These are phyloP conservation scores for Dictyostelium purpureum DNA, from an alignment of 78 protist species.

Conservation along the genomic window DNA sequence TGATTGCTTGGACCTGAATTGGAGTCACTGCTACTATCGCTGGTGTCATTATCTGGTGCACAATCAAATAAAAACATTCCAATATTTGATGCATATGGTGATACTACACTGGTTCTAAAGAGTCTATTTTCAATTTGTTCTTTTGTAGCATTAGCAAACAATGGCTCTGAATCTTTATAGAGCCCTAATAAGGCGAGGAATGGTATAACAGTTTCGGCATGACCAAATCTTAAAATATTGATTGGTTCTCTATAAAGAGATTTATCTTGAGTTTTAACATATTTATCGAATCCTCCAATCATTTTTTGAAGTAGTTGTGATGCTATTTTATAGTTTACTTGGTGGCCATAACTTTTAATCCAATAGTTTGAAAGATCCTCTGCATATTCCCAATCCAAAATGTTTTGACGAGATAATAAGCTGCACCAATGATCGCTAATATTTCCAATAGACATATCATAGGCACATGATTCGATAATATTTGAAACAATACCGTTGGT, in stretches of 20 bases:
- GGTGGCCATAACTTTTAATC: conserved; percentile 43
- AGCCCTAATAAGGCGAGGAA: conserved; percentile 38
- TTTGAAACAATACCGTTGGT: neutral
- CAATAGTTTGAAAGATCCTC: conserved; percentile 41
- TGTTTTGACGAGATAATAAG: neutral
- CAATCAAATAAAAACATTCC: conserved; percentile 51
- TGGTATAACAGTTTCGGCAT: conserved; percentile 71
- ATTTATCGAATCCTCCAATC: neutral
- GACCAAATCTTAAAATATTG: conserved; percentile 30
- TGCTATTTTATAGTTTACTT: conserved; percentile 20
- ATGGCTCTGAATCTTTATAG: neutral
- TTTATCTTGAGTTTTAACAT: neutral
- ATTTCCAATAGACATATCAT: conserved; percentile 26
- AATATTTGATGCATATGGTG: conserved; percentile 56
- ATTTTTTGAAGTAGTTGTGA: conserved; percentile 7
- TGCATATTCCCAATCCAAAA: conserved; percentile 33
- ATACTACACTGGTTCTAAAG: conserved; percentile 29
- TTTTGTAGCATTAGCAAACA: conserved; percentile 17
- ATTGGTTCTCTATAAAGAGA: neutral
- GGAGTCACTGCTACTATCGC: neutral
- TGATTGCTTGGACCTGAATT: no score
- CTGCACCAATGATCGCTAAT: conserved; percentile 40
- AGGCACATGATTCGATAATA: conserved; percentile 32
- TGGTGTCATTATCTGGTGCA: neutral
- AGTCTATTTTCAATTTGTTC: conserved; percentile 36